Percentiles rank a stretch among this genome's conserved stretches.
Evolutionary conservation across 2,329 filamentous ascomycete genomes (phyloP).

Genomic region (Scedosporium dehoogii): DNA sequence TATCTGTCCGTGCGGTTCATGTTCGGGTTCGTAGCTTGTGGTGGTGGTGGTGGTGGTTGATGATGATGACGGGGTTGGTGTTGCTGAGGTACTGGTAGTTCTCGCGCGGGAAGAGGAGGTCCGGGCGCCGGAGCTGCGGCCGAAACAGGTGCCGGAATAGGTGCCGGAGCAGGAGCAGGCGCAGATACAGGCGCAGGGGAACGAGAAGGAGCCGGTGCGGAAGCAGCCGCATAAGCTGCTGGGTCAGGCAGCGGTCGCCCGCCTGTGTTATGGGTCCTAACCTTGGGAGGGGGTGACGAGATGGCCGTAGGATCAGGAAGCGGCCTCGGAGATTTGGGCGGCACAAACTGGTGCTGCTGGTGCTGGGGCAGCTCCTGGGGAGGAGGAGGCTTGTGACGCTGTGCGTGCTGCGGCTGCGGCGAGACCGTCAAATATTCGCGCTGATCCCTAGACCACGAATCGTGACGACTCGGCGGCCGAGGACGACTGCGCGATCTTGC

Average conservation of each 20-base stretch:
- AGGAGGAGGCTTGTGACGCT: constrained; percentile 14
- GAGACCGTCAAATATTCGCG: constrained; percentile 45
- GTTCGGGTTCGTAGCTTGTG: constrained; percentile 11
- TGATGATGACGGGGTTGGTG: not conserved
- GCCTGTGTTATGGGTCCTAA: constrained; percentile 28
- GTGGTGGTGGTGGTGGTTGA: constrained; percentile 4
- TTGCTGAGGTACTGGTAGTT: not conserved
- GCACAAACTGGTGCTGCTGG: constrained; percentile 10
- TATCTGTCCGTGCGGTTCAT: constrained; percentile 46
- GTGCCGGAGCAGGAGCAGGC: not conserved
- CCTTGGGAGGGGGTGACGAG: constrained; percentile 14
- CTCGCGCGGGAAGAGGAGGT: constrained; percentile 11
- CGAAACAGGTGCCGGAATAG: constrained; percentile 8
- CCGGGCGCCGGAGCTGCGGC: constrained; percentile 12
- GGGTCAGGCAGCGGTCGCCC: constrained; percentile 46
- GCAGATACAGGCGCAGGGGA: constrained; percentile 9
- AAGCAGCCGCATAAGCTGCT: constrained; percentile 17
- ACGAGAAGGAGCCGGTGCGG: not conserved
- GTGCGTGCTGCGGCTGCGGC: constrained; percentile 34
- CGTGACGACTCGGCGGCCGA: constrained; percentile 40
- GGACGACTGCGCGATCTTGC: constrained; percentile 27
- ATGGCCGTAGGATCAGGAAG: constrained; percentile 27
- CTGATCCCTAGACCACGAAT: constrained; percentile 57
- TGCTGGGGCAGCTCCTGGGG: constrained; percentile 8
- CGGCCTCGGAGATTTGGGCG: constrained; percentile 25